These are phyloP conservation scores for Hirschioporus abietinus DNA, from an alignment of 768 basidiomycete genomes.

Conservation along the genomic window DNA sequence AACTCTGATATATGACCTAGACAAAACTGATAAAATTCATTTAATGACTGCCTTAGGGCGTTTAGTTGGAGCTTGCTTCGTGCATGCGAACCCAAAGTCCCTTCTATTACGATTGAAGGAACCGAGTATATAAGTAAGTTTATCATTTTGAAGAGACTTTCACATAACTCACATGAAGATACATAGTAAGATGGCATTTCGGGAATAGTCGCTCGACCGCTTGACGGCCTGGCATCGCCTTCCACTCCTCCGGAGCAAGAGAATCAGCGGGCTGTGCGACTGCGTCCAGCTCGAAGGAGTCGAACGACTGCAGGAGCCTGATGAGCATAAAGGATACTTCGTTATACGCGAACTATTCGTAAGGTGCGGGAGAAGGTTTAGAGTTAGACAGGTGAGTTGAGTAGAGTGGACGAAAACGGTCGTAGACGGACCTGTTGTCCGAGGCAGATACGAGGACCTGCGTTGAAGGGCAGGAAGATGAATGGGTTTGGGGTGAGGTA, in stretches of 20 bases:
- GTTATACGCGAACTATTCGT: constrained; percentile 26
- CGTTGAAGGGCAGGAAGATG: constrained; percentile 68
- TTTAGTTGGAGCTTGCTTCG: not conserved
- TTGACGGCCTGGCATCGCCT: constrained; percentile 7
- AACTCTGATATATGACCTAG: not conserved
- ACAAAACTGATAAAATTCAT: not conserved
- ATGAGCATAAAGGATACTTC: constrained; percentile 22
- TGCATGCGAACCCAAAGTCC: constrained; percentile 8
- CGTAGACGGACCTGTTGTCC: constrained; percentile 30
- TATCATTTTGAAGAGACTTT: too few species aligned
- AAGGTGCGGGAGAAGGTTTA: not conserved
- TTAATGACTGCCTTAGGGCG: not conserved
- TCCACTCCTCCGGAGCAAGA: constrained; percentile 12
- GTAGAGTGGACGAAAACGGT: constrained; percentile 22
- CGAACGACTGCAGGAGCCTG: constrained; percentile 19
- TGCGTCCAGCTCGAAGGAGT: constrained; percentile 13
- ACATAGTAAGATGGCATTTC: constrained; percentile 15
- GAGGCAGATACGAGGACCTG: constrained; percentile 43
- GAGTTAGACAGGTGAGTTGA: not conserved
- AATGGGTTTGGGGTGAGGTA: constrained; percentile 57
- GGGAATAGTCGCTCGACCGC: constrained; percentile 11
- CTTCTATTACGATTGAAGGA: not conserved
- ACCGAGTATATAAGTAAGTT: not conserved
- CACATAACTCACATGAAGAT: constrained; percentile 5
- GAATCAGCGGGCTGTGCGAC: constrained; percentile 17